These are phyloP conservation scores for Cystoisospora suis DNA, from an alignment of 169 alveolate genomes.

Conservation along the genomic window DNA sequence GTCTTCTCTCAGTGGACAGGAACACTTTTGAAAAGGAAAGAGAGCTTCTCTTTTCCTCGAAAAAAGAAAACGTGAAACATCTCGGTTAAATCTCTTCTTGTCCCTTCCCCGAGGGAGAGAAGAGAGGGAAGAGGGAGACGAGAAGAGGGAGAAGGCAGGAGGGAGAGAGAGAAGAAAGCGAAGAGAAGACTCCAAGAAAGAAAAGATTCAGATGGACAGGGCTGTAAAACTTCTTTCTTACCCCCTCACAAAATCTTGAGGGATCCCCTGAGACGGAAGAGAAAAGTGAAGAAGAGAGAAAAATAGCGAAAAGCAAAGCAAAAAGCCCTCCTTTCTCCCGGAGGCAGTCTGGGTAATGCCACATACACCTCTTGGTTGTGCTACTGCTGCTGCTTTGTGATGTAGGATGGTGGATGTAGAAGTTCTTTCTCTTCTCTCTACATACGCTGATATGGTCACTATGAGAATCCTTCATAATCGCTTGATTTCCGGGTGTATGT, in stretches of 20 bases:
- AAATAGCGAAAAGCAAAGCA: background rate
- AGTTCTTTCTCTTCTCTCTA: no score
- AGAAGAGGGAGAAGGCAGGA: background rate
- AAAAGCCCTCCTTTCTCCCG: background rate
- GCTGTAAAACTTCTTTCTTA: no score
- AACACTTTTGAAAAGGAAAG: background rate
- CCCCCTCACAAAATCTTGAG: no score
- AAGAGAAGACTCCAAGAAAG: background rate
- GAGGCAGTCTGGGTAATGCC: no score
- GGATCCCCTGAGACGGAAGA: background rate
- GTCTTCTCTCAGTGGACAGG: background rate
- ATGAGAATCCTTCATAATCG: no score
- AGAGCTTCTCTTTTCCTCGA: background rate
- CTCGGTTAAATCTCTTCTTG: background rate
- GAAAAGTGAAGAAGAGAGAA: background rate
- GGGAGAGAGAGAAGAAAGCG: background rate
- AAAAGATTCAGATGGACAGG: no score
- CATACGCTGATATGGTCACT: no score
- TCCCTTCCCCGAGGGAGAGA: background rate
- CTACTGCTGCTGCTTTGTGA: no score
- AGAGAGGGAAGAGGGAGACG: background rate
- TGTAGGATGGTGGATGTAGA: no score
- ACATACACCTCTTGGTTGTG: no score
- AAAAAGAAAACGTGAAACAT: background rate
- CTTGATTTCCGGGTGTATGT: no score